Evolutionary conservation across 1,284 basidiomycete species (phyloP).

Genomic region (Papiliotrema fonsecae): DNA sequence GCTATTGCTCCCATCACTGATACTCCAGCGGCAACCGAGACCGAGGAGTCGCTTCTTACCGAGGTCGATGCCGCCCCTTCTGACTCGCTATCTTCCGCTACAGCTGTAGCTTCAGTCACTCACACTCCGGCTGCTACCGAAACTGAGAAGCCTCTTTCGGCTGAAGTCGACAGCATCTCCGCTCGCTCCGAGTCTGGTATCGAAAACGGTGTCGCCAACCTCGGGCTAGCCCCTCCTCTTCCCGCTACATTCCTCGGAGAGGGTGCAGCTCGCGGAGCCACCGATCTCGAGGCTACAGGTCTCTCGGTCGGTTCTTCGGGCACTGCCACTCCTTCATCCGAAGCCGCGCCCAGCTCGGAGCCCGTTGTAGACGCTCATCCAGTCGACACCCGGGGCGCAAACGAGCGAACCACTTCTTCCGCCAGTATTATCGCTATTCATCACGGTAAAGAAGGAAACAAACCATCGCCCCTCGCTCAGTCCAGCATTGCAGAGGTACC

Average conservation of each 20-base stretch:
- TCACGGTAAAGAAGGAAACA: constrained; percentile 33
- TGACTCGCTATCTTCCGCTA: too few species aligned
- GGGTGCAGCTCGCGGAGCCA: constrained; percentile 28
- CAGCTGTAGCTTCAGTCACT: too few species aligned
- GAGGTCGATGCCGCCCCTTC: too few species aligned
- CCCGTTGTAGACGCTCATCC: neutral
- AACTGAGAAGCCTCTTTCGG: too few species aligned
- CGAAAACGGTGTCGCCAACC: too few species aligned
- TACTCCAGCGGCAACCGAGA: too few species aligned
- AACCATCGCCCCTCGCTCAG: constrained; percentile 6
- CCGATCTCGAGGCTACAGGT: constrained; percentile 16
- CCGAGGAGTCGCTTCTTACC: too few species aligned
- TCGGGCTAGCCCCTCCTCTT: constrained; percentile 24
- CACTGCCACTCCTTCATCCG: constrained; percentile 1
- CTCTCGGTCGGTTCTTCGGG: neutral
- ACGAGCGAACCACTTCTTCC: constrained; percentile 30
- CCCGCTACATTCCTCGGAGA: constrained; percentile 25
- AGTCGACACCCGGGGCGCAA: constrained; percentile 14
- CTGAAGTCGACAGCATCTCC: too few species aligned
- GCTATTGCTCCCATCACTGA: too few species aligned
- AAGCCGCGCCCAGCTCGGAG: neutral
- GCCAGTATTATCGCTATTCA: constrained; percentile 43
- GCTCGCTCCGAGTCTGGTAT: too few species aligned
- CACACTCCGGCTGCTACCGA: too few species aligned
- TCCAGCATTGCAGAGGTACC: neutral